Evolutionary conservation across 352 stramenopile genomes (phyloP), one percentile per base, ranked within the genome.

Genomic region (Phytopythium boreale): DNA sequence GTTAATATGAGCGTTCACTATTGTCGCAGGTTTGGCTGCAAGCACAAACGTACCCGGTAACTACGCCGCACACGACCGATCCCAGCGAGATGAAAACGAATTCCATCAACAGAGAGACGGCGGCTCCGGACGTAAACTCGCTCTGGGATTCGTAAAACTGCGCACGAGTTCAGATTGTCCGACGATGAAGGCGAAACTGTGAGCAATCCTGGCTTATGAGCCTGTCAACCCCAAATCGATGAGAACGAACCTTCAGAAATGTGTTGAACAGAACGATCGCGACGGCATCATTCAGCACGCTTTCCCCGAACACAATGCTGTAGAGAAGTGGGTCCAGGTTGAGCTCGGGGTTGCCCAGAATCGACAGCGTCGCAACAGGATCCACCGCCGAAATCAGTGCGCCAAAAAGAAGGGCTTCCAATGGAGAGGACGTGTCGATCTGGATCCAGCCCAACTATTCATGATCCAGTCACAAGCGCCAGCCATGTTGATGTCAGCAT

Each of bases 181-280:
- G 17, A 17, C 37, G 8, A 43, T 19, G 37, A 31, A 29, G 39
- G 62, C 11, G 69, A 47, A 26, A 4, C 43, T 36, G 4, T 17
- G 41, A 56, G 43, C 47, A 43, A 20, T 47, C 14, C 37, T 22
- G 14, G 10, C 14, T 24, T 43, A 19, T 43, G 6, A 67, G 19
- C 29, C 3, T 26, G 27, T 20, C 55, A 52, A 47, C 49, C 31
- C 57, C 29, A 15, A 36, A 24, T n/a, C 10, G 37, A 36, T 26
- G 52, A 44, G 2, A 37, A 50, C 93, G 89, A 66, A 95, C 92
- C 67, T 96, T 94, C 12, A 95, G 77, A 71, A 98, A 98, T 11
- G 93, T 98, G 61, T 98, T 97, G 78, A 99, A 99, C 5, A 99
- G 75, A 36, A 98, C 96, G 77, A 99, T 99, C 19, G 93, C 93